Evolutionary conservation across 1,284 basidiomycete species (phyloP), one percentile per base, ranked within the genome.

Genomic region (Ceratorhiza oryzae-sativae): DNA sequence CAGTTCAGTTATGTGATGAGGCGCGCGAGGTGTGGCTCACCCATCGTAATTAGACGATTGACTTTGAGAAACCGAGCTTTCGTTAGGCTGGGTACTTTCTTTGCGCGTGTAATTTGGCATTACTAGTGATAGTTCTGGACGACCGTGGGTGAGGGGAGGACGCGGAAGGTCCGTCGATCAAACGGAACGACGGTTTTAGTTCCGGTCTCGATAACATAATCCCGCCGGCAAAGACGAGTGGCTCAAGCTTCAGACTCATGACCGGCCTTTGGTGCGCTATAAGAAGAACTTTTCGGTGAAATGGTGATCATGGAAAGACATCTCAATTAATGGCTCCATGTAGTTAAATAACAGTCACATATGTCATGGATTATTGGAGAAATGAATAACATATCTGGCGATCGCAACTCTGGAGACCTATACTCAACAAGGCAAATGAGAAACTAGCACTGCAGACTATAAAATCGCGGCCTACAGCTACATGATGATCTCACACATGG

Each of bases 401-500:
- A 18, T 45, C 4, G 42, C 36, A 39, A 39, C 8, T 39, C 13
- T 39, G 36, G 13, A 39, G 36, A 39, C 36, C 36, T 39, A 13
- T 6, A 39, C 8, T 39, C 36, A 6, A 39, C 13, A 13, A 13
- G 13, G 8, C 13, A 6, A 39, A 13, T 39, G 6, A 39, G 36
- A 39, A 13, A 6, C 36, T 6, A 39, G 13, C 6, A 39, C 6
- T 6, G 8, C 8, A 39, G 8, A 13, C 8, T 13, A 6, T 39
- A 6, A 39, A 39, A 6, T 13, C 36, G 6, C 36, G 36, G n/a
- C 42, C n/a, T 45, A 45, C 60, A 8, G 41, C 46, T 67, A 67
- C 63, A 67, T 67, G 63, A 67, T 67, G 13, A 67, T 67, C 63
- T 67, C 63, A 39, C 63, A 67, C 63, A 67, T 67, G 20, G 63